Evolutionary conservation across 2,329 filamentous ascomycete genomes (phyloP).

Genomic region (Fusarium vanettenii): DNA sequence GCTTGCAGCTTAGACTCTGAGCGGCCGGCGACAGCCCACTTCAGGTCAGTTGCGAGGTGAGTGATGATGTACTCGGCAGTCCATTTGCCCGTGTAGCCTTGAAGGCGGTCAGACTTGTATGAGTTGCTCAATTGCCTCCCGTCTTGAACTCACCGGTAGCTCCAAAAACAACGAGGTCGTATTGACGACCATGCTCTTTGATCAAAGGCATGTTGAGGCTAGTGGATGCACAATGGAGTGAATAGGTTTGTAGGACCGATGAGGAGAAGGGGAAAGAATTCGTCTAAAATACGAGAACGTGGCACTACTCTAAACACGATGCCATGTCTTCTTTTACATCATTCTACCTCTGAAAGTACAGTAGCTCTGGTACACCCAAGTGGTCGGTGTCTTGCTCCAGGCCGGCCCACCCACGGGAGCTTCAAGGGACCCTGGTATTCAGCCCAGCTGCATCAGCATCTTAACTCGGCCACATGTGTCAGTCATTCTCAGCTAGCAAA

Average conservation of each 20-base stretch:
- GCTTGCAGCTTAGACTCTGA: constrained; percentile 79
- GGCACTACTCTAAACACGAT: constrained; percentile 3
- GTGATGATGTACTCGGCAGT: constrained; percentile 80
- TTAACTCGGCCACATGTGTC: constrained; percentile 14
- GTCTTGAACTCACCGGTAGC: constrained; percentile 60
- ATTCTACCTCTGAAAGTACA: constrained; percentile 12
- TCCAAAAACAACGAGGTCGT: constrained; percentile 69
- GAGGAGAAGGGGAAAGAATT: too few species aligned
- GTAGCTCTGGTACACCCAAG: constrained; percentile 3
- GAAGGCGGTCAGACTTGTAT: constrained; percentile 17
- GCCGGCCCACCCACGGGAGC: constrained; percentile 16
- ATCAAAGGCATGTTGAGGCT: constrained; percentile 53
- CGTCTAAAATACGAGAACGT: neutral
- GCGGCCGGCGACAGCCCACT: constrained; percentile 89
- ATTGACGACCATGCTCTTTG: constrained; percentile 63
- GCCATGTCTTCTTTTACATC: constrained; percentile 24
- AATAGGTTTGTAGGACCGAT: neutral
- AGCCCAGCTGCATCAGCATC: constrained; percentile 25
- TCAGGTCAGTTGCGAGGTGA: constrained; percentile 78
- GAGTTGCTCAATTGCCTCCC: neutral
- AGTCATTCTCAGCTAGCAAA: neutral
- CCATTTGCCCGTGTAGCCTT: constrained; percentile 84
- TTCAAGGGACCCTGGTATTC: neutral
- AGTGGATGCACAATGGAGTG: neutral
- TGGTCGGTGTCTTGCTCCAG: constrained; percentile 6